These are phyloP conservation scores for Lizanozyma gosingica DNA, from an alignment of 1,139 yeast species.

Conservation along the genomic window DNA sequence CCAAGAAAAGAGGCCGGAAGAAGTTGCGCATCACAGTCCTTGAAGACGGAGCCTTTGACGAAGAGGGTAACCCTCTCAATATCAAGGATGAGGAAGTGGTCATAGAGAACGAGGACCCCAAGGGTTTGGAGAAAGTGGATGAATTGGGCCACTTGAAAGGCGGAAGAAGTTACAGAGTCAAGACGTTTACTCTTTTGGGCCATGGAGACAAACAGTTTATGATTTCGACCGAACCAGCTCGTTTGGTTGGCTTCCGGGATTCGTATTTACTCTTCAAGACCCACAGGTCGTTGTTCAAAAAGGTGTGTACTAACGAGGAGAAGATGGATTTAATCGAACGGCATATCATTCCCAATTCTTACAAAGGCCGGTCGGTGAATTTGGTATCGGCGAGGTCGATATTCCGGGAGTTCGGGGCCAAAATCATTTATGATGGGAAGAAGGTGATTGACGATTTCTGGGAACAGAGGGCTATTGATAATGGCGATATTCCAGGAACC, in stretches of 20 bases:
- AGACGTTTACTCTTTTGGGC: conserved; percentile 70
- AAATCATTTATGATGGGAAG: conserved; percentile 69
- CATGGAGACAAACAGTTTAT: conserved; percentile 71
- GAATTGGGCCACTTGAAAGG: conserved; percentile 60
- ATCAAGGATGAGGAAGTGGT: conserved; percentile 74
- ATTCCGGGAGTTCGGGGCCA: conserved; percentile 88
- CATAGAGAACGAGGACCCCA: conserved; percentile 64
- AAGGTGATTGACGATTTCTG: conserved; percentile 85
- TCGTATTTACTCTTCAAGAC: conserved; percentile 86
- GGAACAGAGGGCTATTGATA: conserved; percentile 60
- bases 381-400: conserved; percentile 87
- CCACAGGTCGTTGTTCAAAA: conserved; percentile 64
- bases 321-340: conserved; percentile 77
- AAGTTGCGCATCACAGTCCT: conserved; percentile 4
- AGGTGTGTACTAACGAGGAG: conserved; percentile 67
- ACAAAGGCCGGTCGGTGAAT: conserved; percentile 84
- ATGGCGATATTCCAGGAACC: conserved; percentile 73
- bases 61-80: conserved; percentile 42
- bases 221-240: conserved; percentile 94
- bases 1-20: conserved; percentile 15
- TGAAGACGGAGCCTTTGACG: conserved; percentile 20
- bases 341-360: conserved; percentile 79
- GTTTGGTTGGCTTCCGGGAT: conserved; percentile 90
- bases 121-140: conserved; percentile 71
- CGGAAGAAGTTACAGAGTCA: conserved; percentile 71